phyloP scores from a whole-genome alignment of 1,284 basidiomycete genomes.

The Vanrija humicola region DNA sequence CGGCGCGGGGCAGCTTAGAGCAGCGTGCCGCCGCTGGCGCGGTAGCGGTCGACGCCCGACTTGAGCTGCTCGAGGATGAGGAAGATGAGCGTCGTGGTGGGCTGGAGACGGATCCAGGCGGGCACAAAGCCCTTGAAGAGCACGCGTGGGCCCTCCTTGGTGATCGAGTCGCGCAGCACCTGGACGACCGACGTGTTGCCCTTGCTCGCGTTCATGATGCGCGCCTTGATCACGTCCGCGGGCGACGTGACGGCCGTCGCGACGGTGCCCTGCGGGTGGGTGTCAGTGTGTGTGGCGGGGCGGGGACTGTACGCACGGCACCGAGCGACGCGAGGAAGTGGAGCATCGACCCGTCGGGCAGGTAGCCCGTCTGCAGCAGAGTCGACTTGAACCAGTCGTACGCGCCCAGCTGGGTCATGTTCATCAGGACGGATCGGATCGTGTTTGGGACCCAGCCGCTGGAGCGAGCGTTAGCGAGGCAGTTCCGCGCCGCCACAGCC shows the following conservation, averaged over 20 bases:
- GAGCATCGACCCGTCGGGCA: constrained; percentile 72
- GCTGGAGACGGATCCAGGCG: constrained; percentile 72
- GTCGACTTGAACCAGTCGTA: constrained; percentile 87
- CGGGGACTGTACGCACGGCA: constrained; percentile 46
- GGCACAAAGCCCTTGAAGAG: constrained; percentile 80
- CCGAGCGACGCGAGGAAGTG: constrained; percentile 83
- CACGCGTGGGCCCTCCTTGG: constrained; percentile 77
- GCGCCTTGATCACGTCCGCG: constrained; percentile 80
- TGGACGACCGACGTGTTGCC: constrained; percentile 69
- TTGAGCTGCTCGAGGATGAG: constrained; percentile 65
- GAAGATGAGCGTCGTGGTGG: constrained; percentile 68
- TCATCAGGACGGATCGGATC: constrained; percentile 82
- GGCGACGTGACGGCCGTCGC: constrained; percentile 89
- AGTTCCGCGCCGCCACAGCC: no score
- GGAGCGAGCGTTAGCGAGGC: no score
- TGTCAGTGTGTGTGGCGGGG: background rate
- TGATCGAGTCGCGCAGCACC: constrained; percentile 68
- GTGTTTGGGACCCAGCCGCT: constrained; percentile 77
- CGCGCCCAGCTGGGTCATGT: constrained; percentile 82
- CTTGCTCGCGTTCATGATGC: constrained; percentile 80
- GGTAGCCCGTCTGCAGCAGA: constrained; percentile 64
- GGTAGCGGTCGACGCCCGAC: constrained; percentile 38
- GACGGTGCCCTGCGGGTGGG: constrained; percentile 60
- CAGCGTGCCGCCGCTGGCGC: constrained; percentile 24
- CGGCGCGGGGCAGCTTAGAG: background rate